Base-by-base conservation (phyloP, 495 filamentous ascomycete species). In the Annulohypoxylon stygium region DNA sequence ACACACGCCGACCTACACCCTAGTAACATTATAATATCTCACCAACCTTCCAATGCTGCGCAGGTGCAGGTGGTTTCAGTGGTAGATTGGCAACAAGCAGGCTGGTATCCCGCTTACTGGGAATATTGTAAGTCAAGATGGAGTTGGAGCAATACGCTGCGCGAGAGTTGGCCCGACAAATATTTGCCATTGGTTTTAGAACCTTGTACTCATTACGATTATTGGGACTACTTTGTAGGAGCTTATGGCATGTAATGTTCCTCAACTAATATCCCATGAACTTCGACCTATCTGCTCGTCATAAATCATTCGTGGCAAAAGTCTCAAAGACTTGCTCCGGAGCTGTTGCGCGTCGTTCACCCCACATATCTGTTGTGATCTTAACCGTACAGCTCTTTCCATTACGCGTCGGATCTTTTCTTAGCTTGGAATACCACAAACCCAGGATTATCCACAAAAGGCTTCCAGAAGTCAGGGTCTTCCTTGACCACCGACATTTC, bases 11-110 rank as follows among this genome's bases (percentile, higher is more conserved):
- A 87, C 76, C 75, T 86, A 37, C 82, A 86, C 68, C 82, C 54
- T 54, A 85, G 81, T 62, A 86, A 87, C 71, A 84, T 86, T 53
- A 37, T 48, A 36, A 60, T 54, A 58, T 70, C 26, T 71, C 76
- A 63, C 61, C 33, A 73, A 33, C 41, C 68, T 36, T 54, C 54
- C 1, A 75, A 76, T 9, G 50, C 50, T 25, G 58, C 58, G 11
- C 78, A 69, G 57, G 61, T 83, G 11, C 78, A 69, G 57, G 61
- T 83, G 53, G 71, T 80, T 37, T 79, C 82, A 1, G 61, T 87
- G 57, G 70, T 87, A 45, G 85, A 87, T 62, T 86, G 83, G 85
- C 81, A 85, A 55, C 83, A 86, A 67, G 81, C 84, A 9, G 84
- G 83, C 11, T 86, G 84, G 83, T 78, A 82, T 59, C 84, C 83